A percentile compares a stretch with the other conserved stretches of the same genome.
phyloP scores from a whole-genome alignment of 2,329 filamentous ascomycete species.

The Plectosphaerella plurivora region DNA sequence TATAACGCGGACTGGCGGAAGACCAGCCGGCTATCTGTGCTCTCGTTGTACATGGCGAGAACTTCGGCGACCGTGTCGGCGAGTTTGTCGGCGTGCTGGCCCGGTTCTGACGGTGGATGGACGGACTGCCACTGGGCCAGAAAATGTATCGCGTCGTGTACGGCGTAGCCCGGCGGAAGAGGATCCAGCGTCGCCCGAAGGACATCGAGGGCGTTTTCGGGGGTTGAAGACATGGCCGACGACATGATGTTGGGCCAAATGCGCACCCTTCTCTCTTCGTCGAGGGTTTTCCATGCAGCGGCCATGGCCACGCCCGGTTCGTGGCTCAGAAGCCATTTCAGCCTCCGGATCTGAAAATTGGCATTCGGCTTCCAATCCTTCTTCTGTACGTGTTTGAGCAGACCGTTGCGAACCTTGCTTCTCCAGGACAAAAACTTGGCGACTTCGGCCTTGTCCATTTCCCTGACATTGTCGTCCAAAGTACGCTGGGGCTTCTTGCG shows the following conservation, averaged over 20 bases:
- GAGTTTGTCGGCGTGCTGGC: conserved; percentile 8
- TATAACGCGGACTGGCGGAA: conserved; percentile 32
- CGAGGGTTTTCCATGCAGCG: conserved; percentile 24
- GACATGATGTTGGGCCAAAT: conserved; percentile 30
- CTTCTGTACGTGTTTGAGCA: neutral
- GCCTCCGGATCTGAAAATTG: neutral
- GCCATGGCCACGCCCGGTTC: conserved; percentile 24
- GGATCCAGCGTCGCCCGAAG: conserved; percentile 32
- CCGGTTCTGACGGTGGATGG: neutral
- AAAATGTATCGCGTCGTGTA: conserved; percentile 29
- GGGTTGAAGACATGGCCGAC: conserved; percentile 25
- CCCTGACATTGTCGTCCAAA: neutral
- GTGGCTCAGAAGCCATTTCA: conserved; percentile 22
- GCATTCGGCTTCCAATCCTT: conserved; percentile 20
- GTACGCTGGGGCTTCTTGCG: neutral
- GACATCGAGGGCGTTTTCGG: conserved; percentile 24
- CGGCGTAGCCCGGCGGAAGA: conserved; percentile 29
- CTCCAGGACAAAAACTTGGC: conserved; percentile 10
- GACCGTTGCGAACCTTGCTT: conserved; percentile 1
- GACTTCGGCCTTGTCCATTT: conserved; percentile 1
- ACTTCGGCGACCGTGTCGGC: conserved; percentile 14
- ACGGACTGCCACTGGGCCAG: conserved; percentile 16
- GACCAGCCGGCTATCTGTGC: conserved; percentile 20
- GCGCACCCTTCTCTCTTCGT: conserved; percentile 16
- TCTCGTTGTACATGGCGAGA: conserved; percentile 5